These are phyloP conservation scores for Oryza coarctata DNA, from an alignment of 176 grass and related monocot genomes.

Conservation along the genomic window DNA sequence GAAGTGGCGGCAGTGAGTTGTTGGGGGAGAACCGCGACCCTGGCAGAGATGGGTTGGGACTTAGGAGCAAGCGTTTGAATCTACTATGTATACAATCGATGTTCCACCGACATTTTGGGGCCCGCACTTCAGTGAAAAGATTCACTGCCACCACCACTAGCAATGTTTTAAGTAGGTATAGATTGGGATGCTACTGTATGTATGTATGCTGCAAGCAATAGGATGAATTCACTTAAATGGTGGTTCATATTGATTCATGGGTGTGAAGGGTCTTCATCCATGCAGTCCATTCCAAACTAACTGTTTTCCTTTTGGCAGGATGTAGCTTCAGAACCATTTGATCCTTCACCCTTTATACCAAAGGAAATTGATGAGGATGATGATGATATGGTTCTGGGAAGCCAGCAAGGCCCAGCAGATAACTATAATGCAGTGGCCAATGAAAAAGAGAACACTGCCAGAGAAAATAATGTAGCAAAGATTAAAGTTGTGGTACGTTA, in stretches of 20 bases:
- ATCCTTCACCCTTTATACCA: constrained; percentile 84
- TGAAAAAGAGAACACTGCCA: constrained; percentile 66
- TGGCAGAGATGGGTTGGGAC: too few relatives aligned
- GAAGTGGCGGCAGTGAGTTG: too few relatives aligned
- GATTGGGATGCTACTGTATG: background rate
- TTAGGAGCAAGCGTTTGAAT: too few relatives aligned
- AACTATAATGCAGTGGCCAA: constrained; percentile 46
- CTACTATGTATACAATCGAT: too few relatives aligned
- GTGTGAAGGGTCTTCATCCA: constrained; percentile 15
- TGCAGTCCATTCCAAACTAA: constrained; percentile 31
- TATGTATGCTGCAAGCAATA: background rate
- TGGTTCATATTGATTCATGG: constrained; percentile 35
- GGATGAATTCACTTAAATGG: background rate
- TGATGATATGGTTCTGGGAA: constrained; percentile 54
- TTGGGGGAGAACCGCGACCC: too few relatives aligned
- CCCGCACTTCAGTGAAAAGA: too few relatives aligned
- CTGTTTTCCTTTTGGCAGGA: constrained; percentile 57
- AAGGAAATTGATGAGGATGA: constrained; percentile 88
- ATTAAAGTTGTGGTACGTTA: constrained; percentile 98
- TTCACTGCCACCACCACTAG: too few relatives aligned
- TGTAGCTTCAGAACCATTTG: constrained; percentile 84
- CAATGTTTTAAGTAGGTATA: too few relatives aligned
- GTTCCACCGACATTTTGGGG: too few relatives aligned
- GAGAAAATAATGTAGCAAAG: constrained; percentile 95
- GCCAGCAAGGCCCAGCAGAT: constrained; percentile 66